These are phyloP conservation scores for Vicia sativa DNA, from an alignment of 306 rosid species.

Conservation along the genomic window DNA sequence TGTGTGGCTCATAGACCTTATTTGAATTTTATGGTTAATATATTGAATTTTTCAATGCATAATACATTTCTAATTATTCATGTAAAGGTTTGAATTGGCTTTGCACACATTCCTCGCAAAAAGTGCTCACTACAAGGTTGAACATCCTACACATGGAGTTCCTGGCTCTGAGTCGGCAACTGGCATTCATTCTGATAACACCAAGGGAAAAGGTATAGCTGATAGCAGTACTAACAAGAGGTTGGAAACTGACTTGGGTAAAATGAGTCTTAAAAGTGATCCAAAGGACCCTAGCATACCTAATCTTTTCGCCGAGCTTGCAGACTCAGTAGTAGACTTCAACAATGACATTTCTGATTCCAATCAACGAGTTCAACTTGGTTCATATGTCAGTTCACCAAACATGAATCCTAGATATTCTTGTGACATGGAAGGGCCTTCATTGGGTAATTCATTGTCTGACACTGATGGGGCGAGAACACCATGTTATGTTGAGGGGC, in stretches of 20 bases:
- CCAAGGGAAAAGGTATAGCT: conserved; percentile 53
- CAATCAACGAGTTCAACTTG: conserved; percentile 59
- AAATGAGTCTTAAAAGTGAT: conserved; percentile 58
- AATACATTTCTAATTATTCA: conserved; percentile 33
- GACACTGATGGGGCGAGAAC: conserved; percentile 52
- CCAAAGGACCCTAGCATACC: conserved; percentile 52
- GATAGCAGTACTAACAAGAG: conserved; percentile 53
- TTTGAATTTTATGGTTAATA: conserved; percentile 41
- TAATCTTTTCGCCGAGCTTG: conserved; percentile 67
- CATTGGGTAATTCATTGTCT: conserved; percentile 53
- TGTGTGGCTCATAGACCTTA: conserved; percentile 43
- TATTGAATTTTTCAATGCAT: conserved; percentile 36
- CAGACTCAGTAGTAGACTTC: conserved; percentile 65
- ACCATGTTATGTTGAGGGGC: too few relatives aligned
- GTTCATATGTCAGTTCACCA: conserved; percentile 51
- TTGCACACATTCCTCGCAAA: conserved; percentile 72
- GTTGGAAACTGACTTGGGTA: conserved; percentile 68
- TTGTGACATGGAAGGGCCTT: conserved; percentile 69
- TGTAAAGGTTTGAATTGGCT: conserved; percentile 84
- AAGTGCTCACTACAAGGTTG: conserved; percentile 64
- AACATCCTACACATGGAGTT: conserved; percentile 66
- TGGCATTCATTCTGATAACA: conserved; percentile 47
- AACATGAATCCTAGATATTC: conserved; percentile 61
- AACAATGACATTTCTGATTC: conserved; percentile 56
- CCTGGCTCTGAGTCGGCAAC: conserved; percentile 62